Percentiles rank a stretch among this genome's conserved stretches.
Conservation (phyloP, 306 rosid species). For the Inga oerstediana region DNA sequence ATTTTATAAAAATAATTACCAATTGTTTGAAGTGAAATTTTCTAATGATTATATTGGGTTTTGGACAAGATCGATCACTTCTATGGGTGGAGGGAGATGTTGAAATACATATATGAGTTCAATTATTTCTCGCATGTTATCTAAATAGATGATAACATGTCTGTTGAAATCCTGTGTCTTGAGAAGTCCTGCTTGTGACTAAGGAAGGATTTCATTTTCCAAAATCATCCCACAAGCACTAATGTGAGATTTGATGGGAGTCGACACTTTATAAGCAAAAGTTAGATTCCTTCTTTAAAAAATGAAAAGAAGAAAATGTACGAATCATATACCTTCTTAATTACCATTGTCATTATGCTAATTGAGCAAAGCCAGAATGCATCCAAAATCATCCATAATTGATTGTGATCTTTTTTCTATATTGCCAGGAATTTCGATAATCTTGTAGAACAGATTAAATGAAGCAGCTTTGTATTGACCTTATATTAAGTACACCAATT, state of each 20-base stretch:
- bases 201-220: constrained; percentile 1
- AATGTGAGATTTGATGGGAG: not conserved
- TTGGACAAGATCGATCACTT: too few species aligned
- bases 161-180: not conserved
- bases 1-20: too few species aligned
- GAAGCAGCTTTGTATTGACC: not conserved
- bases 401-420: not conserved
- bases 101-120: constrained; percentile 1
- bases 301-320: not conserved
- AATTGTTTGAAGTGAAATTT: too few species aligned
- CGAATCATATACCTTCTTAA: not conserved
- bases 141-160: not conserved
- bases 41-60: too few species aligned
- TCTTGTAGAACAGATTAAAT: not conserved
- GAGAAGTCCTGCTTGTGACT: not conserved
- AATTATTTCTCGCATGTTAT: constrained; percentile 16
- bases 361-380: constrained; percentile 1
- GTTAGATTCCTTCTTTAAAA: not conserved
- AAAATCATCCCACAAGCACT: not conserved
- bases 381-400: not conserved
- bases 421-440: not conserved
- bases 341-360: not conserved
- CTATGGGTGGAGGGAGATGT: too few species aligned
- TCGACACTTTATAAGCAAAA: not conserved
- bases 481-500: not conserved